Conservation (phyloP, 495 filamentous ascomycete genomes). For the Chaetomium fimeti region DNA sequence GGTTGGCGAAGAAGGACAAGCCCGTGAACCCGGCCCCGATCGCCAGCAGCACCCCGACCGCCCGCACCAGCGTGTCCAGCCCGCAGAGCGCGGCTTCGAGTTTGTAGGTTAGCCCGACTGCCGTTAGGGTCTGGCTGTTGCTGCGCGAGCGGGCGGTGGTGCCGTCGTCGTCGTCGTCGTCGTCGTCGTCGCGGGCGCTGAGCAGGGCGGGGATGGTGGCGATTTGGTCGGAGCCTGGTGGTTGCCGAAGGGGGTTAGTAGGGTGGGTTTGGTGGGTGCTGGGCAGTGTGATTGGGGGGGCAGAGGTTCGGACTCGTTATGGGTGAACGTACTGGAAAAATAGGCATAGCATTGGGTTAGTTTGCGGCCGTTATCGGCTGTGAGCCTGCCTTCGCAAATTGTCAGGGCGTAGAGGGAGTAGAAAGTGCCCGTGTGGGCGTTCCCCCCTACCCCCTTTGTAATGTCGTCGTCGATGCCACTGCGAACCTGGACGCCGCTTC, state of each 20-base stretch:
- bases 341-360: conserved; percentile 52
- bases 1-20: conserved; percentile 52
- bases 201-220: conserved; percentile 51
- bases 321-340: neutral
- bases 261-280: neutral
- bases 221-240: conserved; percentile 49
- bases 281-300: neutral
- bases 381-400: conserved; percentile 63
- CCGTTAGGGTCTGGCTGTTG: neutral
- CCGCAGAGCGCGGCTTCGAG: conserved; percentile 60
- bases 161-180: neutral
- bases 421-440: conserved; percentile 64
- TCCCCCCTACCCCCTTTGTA: conserved; percentile 42
- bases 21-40: conserved; percentile 59
- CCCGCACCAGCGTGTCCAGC: conserved; percentile 48
- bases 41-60: conserved; percentile 64
- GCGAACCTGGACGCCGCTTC: conserved; percentile 45
- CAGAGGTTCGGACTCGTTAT: too few relatives aligned
- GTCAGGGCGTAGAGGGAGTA: conserved; percentile 71
- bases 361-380: neutral
- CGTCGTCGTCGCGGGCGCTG: conserved; percentile 48
- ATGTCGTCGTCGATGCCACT: conserved; percentile 29
- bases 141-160: neutral
- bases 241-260: neutral
- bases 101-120: conserved; percentile 56